Evolutionary conservation across 208 protist species (phyloP).

Genomic region (Strigomonas galati): DNA sequence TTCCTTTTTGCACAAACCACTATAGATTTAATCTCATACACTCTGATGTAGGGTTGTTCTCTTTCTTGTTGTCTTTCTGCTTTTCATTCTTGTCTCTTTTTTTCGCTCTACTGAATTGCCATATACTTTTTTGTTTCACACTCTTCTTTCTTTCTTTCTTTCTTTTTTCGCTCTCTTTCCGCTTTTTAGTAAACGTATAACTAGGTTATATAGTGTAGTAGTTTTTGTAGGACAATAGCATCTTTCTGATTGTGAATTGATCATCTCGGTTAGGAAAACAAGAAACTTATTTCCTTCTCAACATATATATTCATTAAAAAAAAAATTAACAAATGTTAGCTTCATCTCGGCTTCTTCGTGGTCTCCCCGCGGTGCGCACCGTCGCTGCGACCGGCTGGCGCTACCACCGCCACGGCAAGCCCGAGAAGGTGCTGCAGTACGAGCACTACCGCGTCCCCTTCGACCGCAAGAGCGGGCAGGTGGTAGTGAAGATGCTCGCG

Average conservation of each 20-base stretch:
- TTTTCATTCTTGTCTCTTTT: constrained; percentile 1
- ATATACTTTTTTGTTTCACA: background rate
- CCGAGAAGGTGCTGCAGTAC: constrained; percentile 74
- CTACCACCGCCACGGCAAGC: constrained; percentile 77
- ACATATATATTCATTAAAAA: background rate
- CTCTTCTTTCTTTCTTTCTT: constrained; percentile 18
- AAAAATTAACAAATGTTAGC: constrained; percentile 10
- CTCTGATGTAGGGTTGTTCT: background rate
- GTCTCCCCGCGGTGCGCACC: constrained; percentile 52
- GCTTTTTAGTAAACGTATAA: constrained; percentile 2
- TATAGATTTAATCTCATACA: background rate
- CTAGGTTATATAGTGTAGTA: too few species aligned
- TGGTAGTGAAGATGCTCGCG: constrained; percentile 94
- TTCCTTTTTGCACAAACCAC: constrained; percentile 1
- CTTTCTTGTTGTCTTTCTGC: background rate
- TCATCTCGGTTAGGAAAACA: too few species aligned
- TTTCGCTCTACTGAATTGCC: background rate
- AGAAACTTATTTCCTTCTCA: constrained; percentile 1
- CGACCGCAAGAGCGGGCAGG: constrained; percentile 70
- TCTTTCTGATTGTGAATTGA: too few species aligned
- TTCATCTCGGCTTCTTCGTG: constrained; percentile 6
- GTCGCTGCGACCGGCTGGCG: constrained; percentile 87
- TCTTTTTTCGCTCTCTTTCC: constrained; percentile 19
- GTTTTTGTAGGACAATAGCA: background rate
- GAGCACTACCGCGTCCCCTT: constrained; percentile 87